Conservation (phyloP, 495 filamentous ascomycete species). For the Cercophora samala region DNA sequence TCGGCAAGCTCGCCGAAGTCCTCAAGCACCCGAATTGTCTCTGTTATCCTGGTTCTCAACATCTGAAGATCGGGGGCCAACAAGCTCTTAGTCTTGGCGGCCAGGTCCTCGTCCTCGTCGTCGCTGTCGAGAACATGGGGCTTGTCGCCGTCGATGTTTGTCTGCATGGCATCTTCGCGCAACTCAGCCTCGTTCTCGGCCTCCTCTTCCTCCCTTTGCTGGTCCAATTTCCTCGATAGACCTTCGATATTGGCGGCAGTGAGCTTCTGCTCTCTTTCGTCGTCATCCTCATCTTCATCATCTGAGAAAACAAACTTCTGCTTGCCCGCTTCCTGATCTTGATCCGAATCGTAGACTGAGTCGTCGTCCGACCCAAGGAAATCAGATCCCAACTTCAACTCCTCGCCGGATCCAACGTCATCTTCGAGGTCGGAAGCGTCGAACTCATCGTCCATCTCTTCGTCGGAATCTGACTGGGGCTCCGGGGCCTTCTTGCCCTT, state of each 20-base stretch:
- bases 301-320: conserved; percentile 80
- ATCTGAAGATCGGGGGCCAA: conserved; percentile 87
- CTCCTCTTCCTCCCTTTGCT: conserved; percentile 62
- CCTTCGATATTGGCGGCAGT: conserved; percentile 97
- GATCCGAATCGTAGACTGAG: conserved; percentile 73
- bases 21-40: conserved; percentile 85
- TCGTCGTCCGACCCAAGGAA: conserved; percentile 56
- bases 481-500: conserved; percentile 48
- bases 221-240: conserved; percentile 75
- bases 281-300: conserved; percentile 86
- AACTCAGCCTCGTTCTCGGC: conserved; percentile 76
- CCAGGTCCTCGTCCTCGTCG: conserved; percentile 44
- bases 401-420: conserved; percentile 19
- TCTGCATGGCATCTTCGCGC: conserved; percentile 85
- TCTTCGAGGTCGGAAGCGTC: conserved; percentile 45
- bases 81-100: conserved; percentile 46
- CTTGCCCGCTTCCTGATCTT: conserved; percentile 64
- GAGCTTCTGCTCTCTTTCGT: conserved; percentile 82
- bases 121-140: conserved; percentile 67
- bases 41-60: conserved; percentile 84
- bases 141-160: conserved; percentile 84
- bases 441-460: conserved; percentile 48
- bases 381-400: conserved; percentile 48
- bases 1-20: conserved; percentile 78
- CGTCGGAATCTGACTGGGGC: conserved; percentile 49